Evolutionary conservation across 306 rosid species (phyloP), one percentile per base, ranked within the genome.

Genomic region (Psophocarpus tetragonolobus): DNA sequence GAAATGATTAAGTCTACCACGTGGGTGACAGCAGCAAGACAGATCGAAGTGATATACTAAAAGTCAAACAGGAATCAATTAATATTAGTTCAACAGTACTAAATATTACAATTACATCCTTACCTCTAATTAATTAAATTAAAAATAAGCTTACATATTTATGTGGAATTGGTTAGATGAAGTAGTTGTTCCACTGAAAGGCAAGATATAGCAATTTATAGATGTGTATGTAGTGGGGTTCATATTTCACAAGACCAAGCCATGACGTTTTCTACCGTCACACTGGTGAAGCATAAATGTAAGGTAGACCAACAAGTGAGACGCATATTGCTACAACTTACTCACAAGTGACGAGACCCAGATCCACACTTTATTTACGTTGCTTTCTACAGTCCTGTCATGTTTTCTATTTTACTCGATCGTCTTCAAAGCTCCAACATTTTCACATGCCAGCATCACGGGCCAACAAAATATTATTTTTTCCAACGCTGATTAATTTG

Each of bases 211-310:
- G n/a, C 68, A 67, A 57, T 74, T 74, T 56, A 57, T 33, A 0
- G 2, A 0, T 81, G 81, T 81, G 66, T 45, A 48, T 53, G 45
- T 70, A 57, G 30, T 7, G 18, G 84, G 84, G 71, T 67, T 81
- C 76, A 81, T 74, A 68, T 54, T 73, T 53, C 57, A 32, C 32
- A 14, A 38, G 44, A 38, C 13, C 44, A 38, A 38, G 44, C 44
- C 44, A 38, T 38, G 12, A 80, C 79, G 61, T 66, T 80, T 73
- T 73, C 26, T 67, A 32, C 76, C 51, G 68, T 75, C 51, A 64
- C 27, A 30, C 44, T 44, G 50, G 61, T 57, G n/a, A 47, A 64
- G 41, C 41, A 65, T 80, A 41, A 65, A 73, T 65, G 53, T 27
- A 32, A 36, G 70, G 71, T 66, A 71, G 56, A 67, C 76, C 80